phyloP scores from a whole-genome alignment of 2,329 filamentous ascomycete species.

The Xylariaceae sp. region DNA sequence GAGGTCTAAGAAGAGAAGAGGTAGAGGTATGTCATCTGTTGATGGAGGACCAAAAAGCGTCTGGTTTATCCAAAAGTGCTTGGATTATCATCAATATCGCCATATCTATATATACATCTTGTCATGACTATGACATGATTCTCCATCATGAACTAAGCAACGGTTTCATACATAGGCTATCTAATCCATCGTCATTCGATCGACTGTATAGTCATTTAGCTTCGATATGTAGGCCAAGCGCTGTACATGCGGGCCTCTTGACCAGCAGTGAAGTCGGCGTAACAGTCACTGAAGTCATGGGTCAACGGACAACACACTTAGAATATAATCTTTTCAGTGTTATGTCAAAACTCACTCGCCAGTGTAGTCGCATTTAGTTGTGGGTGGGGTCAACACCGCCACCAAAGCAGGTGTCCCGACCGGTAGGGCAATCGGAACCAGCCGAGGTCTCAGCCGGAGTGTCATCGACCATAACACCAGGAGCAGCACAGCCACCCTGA shows the following conservation, averaged over 20 bases:
- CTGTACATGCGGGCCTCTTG: conserved; percentile 40
- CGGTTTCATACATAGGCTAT: no score
- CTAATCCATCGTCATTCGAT: no score
- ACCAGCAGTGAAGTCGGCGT: conserved; percentile 41
- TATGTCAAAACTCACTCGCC: conserved; percentile 34
- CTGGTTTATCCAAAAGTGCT: no score
- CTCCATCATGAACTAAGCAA: no score
- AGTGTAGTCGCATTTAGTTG: conserved; percentile 38
- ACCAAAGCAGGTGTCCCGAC: conserved; percentile 32
- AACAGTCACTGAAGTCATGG: conserved; percentile 36
- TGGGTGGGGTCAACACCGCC: conserved; percentile 32
- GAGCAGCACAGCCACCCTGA: conserved; percentile 40
- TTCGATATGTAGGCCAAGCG: conserved; percentile 37
- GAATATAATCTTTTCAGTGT: conserved; percentile 5
- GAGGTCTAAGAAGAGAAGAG: no score
- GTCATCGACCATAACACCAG: conserved; percentile 36
- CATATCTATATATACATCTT: no score
- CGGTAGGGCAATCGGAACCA: conserved; percentile 35
- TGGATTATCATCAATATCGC: no score
- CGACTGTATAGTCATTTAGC: no score
- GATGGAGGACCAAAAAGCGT: no score
- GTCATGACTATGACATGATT: no score
- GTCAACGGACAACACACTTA: conserved; percentile 15
- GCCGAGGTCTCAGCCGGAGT: conserved; percentile 37
- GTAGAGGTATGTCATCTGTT: no score